Evolutionary conservation across 1,284 basidiomycete genomes (phyloP), one percentile per base, ranked within the genome.

Genomic region (Phellopilus nigrolimitatus): DNA sequence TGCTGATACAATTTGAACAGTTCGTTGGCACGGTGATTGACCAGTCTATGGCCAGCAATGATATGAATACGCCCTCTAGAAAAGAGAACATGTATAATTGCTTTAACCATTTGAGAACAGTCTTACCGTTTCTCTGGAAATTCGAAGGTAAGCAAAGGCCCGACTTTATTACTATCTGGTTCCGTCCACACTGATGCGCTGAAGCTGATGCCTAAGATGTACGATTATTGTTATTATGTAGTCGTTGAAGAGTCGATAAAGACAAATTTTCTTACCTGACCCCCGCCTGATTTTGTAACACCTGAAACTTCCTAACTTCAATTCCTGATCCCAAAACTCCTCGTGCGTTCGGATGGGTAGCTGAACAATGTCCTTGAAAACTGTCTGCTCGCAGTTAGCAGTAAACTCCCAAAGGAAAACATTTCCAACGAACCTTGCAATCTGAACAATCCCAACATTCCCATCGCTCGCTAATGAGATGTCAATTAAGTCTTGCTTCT

Each of bases 381-480:
- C 13, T 27, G 10, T 45, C 37, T 54, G 36, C 31, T 9, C 24
- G 19, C n/a, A 17, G 1, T 2, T 4, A 22, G 17, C 19, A 17
- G n/a, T 10, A 36, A 31, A 24, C n/a, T n/a, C n/a, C n/a, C n/a
- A 27, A 22, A 31, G 10, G 1, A 30, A 10, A 19, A 25, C 17
- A 8, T 9, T 10, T 12, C 24, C 34, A 38, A 61, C 68, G 30
- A 59, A 80, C 82, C 27, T 68, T 59, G 60, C 80, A 83, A 54
- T 68, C 58, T 36, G 71, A 65, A 60, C 88, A 62, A 60, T 87
- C 78, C 85, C 85, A 88, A 60, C 88, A 62, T 60, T 87, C 78
- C 85, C 85, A 88, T 64, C 80, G 83, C 49, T 64, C 79, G 59
- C 86, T 87, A 57, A 31, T 31, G 38, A 28, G 52, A 52, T 48